These are phyloP conservation scores for Hygrophoropsis aurantiaca DNA, from an alignment of 768 basidiomycete genomes.

Conservation along the genomic window DNA sequence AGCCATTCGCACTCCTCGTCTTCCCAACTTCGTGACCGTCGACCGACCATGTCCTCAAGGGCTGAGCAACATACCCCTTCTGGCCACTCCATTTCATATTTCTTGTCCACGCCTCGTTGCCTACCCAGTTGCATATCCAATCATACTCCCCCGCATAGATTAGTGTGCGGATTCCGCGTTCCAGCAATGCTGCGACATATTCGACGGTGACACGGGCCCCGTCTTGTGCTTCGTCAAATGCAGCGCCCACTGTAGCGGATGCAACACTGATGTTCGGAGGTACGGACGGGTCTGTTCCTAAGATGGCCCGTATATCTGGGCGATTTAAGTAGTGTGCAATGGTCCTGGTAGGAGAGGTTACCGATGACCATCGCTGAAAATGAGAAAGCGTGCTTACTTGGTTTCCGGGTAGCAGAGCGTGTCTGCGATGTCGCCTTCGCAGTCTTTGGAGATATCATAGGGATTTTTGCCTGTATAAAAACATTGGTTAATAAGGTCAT, in stretches of 20 bases:
- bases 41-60: conserved; percentile 60
- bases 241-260: conserved; percentile 40
- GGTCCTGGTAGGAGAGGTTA: conserved; percentile 35
- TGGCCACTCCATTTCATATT: conserved; percentile 71
- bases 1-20: conserved; percentile 52
- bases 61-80: conserved; percentile 44
- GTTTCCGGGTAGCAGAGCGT: conserved; percentile 64
- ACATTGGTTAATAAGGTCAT: neutral
- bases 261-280: conserved; percentile 41
- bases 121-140: conserved; percentile 80
- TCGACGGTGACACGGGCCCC: conserved; percentile 22
- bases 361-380: neutral
- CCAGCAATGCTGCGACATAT: conserved; percentile 55
- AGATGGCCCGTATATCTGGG: conserved; percentile 46
- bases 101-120: conserved; percentile 76
- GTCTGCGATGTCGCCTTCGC: conserved; percentile 46
- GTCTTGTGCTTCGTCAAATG: conserved; percentile 52
- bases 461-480: conserved; percentile 44
- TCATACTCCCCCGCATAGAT: conserved; percentile 76
- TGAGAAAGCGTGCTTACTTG: conserved; percentile 27
- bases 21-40: conserved; percentile 50
- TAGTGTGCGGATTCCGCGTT: conserved; percentile 72
- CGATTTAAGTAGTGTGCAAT: conserved; percentile 64
- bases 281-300: conserved; percentile 61
- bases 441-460: conserved; percentile 69